Evolutionary conservation across 805 yeast genomes (phyloP).

Genomic region (Saturnispora serradocipensis): DNA sequence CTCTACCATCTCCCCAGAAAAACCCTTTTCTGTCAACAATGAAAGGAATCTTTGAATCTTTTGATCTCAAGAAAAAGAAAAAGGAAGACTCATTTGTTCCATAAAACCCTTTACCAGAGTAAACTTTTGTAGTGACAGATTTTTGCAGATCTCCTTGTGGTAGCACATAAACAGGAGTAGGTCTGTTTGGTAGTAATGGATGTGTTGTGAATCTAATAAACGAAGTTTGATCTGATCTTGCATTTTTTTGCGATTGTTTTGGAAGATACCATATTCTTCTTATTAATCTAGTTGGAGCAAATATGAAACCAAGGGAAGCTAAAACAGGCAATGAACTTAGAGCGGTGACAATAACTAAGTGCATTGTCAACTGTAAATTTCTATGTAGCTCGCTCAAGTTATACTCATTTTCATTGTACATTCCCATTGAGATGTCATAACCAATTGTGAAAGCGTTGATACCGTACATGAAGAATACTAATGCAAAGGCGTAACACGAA

Average conservation of each 20-base stretch:
- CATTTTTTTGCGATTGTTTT: slow-evolving; percentile 15
- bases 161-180: slow-evolving; percentile 65
- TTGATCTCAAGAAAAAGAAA: slow-evolving; percentile 62
- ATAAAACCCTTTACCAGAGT: slow-evolving; percentile 84
- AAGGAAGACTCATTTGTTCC: slow-evolving; percentile 74
- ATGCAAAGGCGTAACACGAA: slow-evolving; percentile 57
- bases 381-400: slow-evolving; percentile 20
- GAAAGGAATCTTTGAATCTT: slow-evolving; percentile 51
- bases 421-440: slow-evolving; percentile 18
- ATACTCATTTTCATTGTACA: slow-evolving; percentile 25
- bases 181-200: slow-evolving; percentile 64
- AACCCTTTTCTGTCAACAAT: slow-evolving; percentile 77
- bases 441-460: slow-evolving; percentile 33
- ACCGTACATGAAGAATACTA: slow-evolving; percentile 63
- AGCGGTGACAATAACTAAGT: slow-evolving; percentile 27
- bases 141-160: slow-evolving; percentile 50
- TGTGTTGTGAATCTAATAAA: slow-evolving; percentile 58
- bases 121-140: slow-evolving; percentile 55
- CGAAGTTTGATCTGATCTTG: slow-evolving; percentile 37
- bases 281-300: slow-evolving; percentile 61
- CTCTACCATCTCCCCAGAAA: slow-evolving; percentile 89
- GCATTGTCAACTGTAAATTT: slow-evolving; percentile 19
- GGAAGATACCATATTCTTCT: slow-evolving; percentile 75
- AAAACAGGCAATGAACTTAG: slow-evolving; percentile 36
- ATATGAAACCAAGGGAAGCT: slow-evolving; percentile 32